Percentiles rank a stretch among this genome's conserved stretches.
These are phyloP conservation scores for Claviceps purpurea DNA, from an alignment of 2,329 filamentous ascomycete genomes.

Conservation along the genomic window DNA sequence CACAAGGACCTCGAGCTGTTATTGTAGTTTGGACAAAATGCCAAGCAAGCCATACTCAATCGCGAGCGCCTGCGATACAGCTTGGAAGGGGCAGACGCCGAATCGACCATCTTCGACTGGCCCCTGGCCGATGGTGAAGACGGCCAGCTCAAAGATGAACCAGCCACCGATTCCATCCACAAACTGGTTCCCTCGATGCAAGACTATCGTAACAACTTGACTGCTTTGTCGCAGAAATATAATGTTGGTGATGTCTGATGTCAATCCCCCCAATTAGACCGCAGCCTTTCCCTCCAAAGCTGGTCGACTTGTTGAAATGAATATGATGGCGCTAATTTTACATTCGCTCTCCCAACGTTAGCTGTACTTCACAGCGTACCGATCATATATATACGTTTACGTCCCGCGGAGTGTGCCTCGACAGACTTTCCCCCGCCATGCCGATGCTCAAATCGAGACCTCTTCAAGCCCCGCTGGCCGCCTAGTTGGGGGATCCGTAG, in stretches of 20 bases:
- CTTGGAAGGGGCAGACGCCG: not conserved
- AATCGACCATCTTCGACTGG: constrained; percentile 16
- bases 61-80: constrained; percentile 18
- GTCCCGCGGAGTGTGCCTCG: constrained; percentile 30
- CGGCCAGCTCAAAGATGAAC: constrained; percentile 5
- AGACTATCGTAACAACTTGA: constrained; percentile 40
- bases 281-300: no score
- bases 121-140: constrained; percentile 13
- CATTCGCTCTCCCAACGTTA: constrained; percentile 12
- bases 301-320: not conserved
- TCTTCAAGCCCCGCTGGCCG: constrained; percentile 25
- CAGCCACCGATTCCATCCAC: constrained; percentile 13
- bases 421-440: constrained; percentile 33
- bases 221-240: constrained; percentile 41
- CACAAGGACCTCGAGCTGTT: not conserved
- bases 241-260: constrained; percentile 26
- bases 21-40: constrained; percentile 23
- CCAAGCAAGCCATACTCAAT: constrained; percentile 19
- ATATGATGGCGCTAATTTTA: constrained; percentile 2
- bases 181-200: constrained; percentile 21
- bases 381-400: constrained; percentile 44
- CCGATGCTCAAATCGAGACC: constrained; percentile 38
- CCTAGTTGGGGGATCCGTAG: constrained; percentile 38
- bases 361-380: constrained; percentile 49
- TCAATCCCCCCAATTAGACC: no score